Conservation (phyloP, 2,329 filamentous ascomycete species). For the Calonectria pseudoreteaudii region DNA sequence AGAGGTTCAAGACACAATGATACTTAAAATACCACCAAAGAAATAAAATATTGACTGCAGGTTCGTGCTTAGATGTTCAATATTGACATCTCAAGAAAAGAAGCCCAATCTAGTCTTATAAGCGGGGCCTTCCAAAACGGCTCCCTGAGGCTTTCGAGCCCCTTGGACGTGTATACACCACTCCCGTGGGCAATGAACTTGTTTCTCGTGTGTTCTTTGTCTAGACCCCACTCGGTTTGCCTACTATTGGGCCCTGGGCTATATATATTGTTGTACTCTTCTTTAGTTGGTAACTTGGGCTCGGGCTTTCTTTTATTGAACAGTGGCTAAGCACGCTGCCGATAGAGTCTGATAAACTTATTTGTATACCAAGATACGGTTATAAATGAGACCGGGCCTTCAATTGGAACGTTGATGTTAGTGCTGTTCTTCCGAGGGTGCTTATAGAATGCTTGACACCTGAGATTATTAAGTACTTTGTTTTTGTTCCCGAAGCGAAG, state of each 20-base stretch:
- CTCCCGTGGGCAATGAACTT: neutral
- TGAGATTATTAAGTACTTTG: neutral
- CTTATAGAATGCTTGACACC: rapidly evolving
- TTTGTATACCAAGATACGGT: neutral
- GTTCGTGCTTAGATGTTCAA: no score
- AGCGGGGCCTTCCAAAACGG: no score
- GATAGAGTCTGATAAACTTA: neutral
- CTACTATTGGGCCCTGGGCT: neutral
- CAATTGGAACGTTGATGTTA: neutral
- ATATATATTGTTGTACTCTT: neutral
- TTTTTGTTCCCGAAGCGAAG: neutral
- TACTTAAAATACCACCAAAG: no score
- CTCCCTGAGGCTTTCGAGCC: no score
- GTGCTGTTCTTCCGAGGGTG: neutral
- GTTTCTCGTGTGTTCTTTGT: neutral
- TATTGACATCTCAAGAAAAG: no score
- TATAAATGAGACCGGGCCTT: neutral
- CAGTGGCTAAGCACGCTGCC: neutral
- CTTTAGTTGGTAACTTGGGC: neutral
- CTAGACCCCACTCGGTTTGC: neutral
- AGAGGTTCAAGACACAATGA: no score
- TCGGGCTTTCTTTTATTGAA: neutral
- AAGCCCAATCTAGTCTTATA: no score
- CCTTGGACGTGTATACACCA: neutral
- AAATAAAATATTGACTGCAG: no score